Conservation (phyloP, 2,329 filamentous ascomycete genomes). For the Ophiostoma montium region DNA sequence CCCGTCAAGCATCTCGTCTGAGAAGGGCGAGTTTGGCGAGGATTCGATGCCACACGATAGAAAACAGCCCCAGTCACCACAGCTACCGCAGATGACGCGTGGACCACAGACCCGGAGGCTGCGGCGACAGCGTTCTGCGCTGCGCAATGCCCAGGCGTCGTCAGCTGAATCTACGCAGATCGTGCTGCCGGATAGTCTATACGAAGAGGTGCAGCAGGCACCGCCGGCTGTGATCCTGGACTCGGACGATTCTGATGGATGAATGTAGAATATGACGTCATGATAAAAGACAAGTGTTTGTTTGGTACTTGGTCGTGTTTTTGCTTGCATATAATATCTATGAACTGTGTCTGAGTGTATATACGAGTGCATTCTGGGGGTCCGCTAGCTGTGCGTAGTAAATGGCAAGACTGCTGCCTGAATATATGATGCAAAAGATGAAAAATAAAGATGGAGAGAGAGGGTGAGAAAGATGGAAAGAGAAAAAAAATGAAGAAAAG, state of each 20-base stretch:
- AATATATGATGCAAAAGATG: background rate
- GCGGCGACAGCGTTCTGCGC: background rate
- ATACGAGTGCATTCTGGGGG: background rate
- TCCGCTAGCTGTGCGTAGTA: background rate
- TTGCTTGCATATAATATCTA: too few species aligned
- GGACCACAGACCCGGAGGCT: background rate
- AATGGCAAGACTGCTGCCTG: background rate
- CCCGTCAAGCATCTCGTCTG: background rate
- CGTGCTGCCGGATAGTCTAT: conserved; percentile 33
- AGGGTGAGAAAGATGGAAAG: too few species aligned
- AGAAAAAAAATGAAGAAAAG: too few species aligned
- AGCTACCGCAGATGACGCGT: background rate
- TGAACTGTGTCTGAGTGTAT: background rate
- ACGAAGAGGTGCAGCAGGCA: conserved; percentile 26
- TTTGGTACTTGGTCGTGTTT: too few species aligned
- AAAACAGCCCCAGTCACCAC: background rate
- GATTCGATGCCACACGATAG: background rate
- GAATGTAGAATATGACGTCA: background rate
- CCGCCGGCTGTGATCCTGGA: conserved; percentile 24
- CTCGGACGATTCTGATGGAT: conserved; percentile 22
- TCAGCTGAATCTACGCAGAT: conserved; percentile 31
- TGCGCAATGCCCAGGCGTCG: conserved; percentile 1
- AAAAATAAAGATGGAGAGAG: background rate
- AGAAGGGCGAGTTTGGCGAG: background rate
- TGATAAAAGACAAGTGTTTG: background rate